Base-by-base conservation (phyloP, 768 basidiomycete genomes). In the Kockovaella imperatae region DNA sequence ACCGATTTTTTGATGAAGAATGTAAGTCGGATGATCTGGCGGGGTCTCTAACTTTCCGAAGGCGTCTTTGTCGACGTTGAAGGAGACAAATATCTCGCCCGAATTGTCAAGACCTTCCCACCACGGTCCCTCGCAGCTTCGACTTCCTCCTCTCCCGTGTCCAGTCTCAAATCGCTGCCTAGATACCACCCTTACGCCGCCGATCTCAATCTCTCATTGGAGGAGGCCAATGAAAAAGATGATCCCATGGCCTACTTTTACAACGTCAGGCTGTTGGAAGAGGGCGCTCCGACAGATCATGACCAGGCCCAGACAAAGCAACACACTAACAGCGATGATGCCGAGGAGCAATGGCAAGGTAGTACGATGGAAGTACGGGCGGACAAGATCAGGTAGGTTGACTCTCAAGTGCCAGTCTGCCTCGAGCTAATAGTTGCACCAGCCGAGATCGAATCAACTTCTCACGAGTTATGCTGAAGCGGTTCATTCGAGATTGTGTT, bases 381-480 rank as follows among this genome's bases (percentile, higher is more conserved):
- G 54, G 75, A 77, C 45, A 77, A 77, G 59, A 83, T 95, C 79
- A 87, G 86, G 89, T 86, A 59, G 45, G 78, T 50, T 35, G 5
- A 8, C 6, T 34, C 1, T 48, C 50, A 38, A 32, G 1, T 25
- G 13, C 28, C 24, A 28, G 20, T 14, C 4, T 25, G 23, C 26
- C 28, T 45, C 23, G 11, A 39, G 38, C 39, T 10, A 10, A 32
- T 32, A 10, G 23, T 43, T 30, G 35, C 14, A 35, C 41, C 59
- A 96, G 91, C 63, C 90, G 95, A 52, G 95, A 99, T 70, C 86
- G 91, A 44, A 77, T 93, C 17, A 82, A 88, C 17, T 97, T 97
- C 73, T 93, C 89, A 24, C 96, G 97, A 72, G 90, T 90, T 15
- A 93, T 97, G 59, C 80, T 99, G 24, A 87, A 90, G 56, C 84